Evolutionary conservation across 192 early-diverging fungal species (phyloP), one percentile per base, ranked within the genome.

Genomic region (Entophlyctis helioformis): DNA sequence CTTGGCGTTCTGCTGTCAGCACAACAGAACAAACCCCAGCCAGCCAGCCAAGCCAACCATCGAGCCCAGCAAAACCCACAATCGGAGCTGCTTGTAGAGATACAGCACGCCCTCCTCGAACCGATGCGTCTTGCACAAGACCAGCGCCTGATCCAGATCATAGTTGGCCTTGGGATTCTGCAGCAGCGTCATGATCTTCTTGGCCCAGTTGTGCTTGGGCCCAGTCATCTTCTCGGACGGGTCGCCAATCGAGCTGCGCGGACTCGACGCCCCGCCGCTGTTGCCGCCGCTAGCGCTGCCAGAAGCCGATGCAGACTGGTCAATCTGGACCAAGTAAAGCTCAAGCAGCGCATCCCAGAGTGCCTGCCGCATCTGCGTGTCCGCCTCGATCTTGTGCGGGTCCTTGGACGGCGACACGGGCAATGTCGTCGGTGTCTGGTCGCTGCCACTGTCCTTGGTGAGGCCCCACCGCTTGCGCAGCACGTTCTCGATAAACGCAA

Each of bases 61-160:
- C 16, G 9, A 19, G 18, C n/a, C n/a, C n/a, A n/a, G n/a, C n/a
- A n/a, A 15, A 16, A 51, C 63, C 33, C 59, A 85, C 72, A 90
- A 79, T 3, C 67, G 68, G 56, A 84, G 80, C 18, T 84, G 82
- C 62, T 93, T 83, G 46, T 92, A 88, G 18, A 98, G 67, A 55
- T 82, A 90, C 20, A 93, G 74, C 19, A 85, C 78, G 0, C 92
- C 95, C 1, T 82, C 82, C 38, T 78, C 75, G 59, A 95, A 98
- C 0, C 78, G 59, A 35, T 84, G 80, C 37, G 82, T 71, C 28
- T 91, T 83, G 49, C 92, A 96, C 5, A 98, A 68, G 6, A 96
- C 82, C 39, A 94, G 66, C 0, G 91, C 91, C 18, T 93, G 86
- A 51, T 95, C 90, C 44, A 82, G 71, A 65, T 98, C 94, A 50